Percentiles rank a stretch among this genome's conserved stretches.
Conservation (phyloP, 1,284 basidiomycete species). For the Blastosporella zonata region DNA sequence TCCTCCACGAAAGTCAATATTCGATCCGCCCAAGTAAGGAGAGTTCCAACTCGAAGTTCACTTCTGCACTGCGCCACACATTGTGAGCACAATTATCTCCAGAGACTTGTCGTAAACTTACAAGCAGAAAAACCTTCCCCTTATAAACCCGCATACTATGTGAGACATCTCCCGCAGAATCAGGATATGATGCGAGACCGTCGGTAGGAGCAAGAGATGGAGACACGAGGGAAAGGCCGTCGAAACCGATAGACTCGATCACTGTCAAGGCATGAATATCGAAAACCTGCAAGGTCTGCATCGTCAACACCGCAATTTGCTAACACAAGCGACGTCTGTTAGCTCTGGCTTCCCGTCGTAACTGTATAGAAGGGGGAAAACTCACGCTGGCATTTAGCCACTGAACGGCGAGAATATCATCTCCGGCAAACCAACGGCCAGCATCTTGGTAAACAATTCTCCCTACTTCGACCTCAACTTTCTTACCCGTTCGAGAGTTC, state of each 20-base stretch:
- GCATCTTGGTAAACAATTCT: slow-evolving; percentile 57
- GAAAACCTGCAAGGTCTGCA: slow-evolving; percentile 63
- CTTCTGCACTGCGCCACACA: slow-evolving; percentile 51
- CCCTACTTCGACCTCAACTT: slow-evolving; percentile 57
- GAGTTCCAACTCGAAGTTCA: slow-evolving; percentile 78
- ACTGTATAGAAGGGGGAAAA: slow-evolving; percentile 34
- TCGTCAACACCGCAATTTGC: slow-evolving; percentile 65
- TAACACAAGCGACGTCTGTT: slow-evolving; percentile 25
- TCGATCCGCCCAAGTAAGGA: slow-evolving; percentile 95
- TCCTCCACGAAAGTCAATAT: slow-evolving; percentile 81
- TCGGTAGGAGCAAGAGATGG: slow-evolving; percentile 48
- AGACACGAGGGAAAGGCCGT: slow-evolving; percentile 53
- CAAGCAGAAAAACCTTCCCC: slow-evolving; percentile 88
- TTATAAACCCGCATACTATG: slow-evolving; percentile 84
- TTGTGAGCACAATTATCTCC: slow-evolving; percentile 10
- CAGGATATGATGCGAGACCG: slow-evolving; percentile 45
- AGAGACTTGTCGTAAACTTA: slow-evolving; percentile 38
- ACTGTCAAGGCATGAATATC: slow-evolving; percentile 55
- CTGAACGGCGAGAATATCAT: slow-evolving; percentile 62
- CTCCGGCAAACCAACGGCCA: slow-evolving; percentile 53
- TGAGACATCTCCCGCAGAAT: slow-evolving; percentile 53
- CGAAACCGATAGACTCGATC: slow-evolving; percentile 59
- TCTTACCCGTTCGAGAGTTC: slow-evolving; percentile 60
- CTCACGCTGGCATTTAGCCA: slow-evolving; percentile 78
- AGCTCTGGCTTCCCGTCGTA: slow-evolving; percentile 12